phyloP scores from a whole-genome alignment of 148 eudicot genomes.

The Drosera capensis region DNA sequence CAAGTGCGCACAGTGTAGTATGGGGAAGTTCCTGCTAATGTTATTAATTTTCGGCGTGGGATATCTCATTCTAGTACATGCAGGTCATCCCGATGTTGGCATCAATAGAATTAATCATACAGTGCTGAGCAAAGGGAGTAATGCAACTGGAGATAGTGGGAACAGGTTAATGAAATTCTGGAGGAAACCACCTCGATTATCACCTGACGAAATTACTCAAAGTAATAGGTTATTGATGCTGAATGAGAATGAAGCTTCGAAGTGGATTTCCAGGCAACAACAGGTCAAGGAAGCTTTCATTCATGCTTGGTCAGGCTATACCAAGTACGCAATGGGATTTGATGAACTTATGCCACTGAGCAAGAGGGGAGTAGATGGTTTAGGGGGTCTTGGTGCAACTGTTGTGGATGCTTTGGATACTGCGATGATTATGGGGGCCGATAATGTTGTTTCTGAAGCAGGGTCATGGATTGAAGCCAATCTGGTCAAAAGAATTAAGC shows the following conservation, averaged over 20 bases:
- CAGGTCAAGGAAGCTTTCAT: slow-evolving; percentile 64
- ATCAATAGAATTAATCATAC: slow-evolving; percentile 15
- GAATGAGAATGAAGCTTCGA: slow-evolving; percentile 17
- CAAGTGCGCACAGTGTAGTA: slow-evolving; percentile 54
- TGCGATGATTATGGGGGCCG: slow-evolving; percentile 82
- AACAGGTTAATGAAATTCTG: slow-evolving; percentile 34
- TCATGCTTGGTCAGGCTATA: slow-evolving; percentile 95
- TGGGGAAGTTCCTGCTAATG: slow-evolving; percentile 61
- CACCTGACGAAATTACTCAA: slow-evolving; percentile 69
- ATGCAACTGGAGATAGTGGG: slow-evolving; percentile 17
- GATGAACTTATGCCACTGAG: slow-evolving; percentile 91
- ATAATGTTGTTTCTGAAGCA: slow-evolving; percentile 75
- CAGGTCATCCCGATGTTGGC: slow-evolving; percentile 17
- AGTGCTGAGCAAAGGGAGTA: slow-evolving; percentile 16
- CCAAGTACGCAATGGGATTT: slow-evolving; percentile 66
- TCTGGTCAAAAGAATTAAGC: slow-evolving; percentile 54
- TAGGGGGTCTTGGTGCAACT: slow-evolving; percentile 97
- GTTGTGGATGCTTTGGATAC: slow-evolving; percentile 89
- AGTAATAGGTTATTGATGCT: slow-evolving; percentile 19
- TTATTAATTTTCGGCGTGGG: slow-evolving; percentile 57
- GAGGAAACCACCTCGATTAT: slow-evolving; percentile 61
- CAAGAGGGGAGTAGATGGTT: slow-evolving; percentile 65
- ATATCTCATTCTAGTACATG: slow-evolving; percentile 48
- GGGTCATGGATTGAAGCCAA: slow-evolving; percentile 87
- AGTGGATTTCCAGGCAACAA: slow-evolving; percentile 55